phyloP scores from a whole-genome alignment of 305 asterid genomes.

The Rubia peregrina region DNA sequence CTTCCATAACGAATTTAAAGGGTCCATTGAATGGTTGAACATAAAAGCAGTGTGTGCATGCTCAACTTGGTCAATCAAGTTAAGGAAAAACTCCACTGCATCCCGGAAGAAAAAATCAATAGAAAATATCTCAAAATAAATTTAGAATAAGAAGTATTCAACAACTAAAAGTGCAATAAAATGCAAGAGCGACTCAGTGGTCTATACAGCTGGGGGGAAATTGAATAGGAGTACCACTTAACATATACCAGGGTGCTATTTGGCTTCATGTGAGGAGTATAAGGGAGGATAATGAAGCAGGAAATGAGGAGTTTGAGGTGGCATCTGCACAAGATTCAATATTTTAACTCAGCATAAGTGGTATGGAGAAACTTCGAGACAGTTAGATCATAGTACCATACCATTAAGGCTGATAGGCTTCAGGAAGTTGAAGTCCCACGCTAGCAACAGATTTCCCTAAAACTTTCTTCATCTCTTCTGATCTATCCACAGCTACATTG shows the following conservation, averaged over 20 bases:
- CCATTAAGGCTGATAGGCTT: constrained; percentile 48
- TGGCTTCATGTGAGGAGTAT: neutral
- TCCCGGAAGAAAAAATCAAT: constrained; percentile 48
- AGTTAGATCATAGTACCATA: constrained; percentile 20
- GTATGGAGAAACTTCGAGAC: neutral
- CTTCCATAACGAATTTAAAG: constrained; percentile 93
- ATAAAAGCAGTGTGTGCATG: constrained; percentile 50
- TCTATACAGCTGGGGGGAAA: neutral
- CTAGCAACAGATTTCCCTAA: constrained; percentile 84
- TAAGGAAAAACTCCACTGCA: constrained; percentile 90
- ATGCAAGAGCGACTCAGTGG: constrained; percentile 6
- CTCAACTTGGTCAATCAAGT: constrained; percentile 91
- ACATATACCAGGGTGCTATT: neutral
- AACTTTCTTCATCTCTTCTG: constrained; percentile 62
- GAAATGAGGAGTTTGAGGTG: neutral
- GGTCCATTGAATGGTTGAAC: constrained; percentile 49
- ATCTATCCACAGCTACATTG: constrained; percentile 83
- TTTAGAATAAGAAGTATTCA: neutral
- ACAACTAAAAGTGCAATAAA: constrained; percentile 4
- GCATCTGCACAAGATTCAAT: neutral
- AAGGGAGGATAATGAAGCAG: neutral
- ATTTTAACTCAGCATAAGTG: neutral
- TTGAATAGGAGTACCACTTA: neutral
- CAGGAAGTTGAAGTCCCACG: constrained; percentile 87
- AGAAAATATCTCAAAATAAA: constrained; percentile 15